Evolutionary conservation across 2,329 filamentous ascomycete genomes (phyloP).

Genomic region (Bipolaris bicolor): DNA sequence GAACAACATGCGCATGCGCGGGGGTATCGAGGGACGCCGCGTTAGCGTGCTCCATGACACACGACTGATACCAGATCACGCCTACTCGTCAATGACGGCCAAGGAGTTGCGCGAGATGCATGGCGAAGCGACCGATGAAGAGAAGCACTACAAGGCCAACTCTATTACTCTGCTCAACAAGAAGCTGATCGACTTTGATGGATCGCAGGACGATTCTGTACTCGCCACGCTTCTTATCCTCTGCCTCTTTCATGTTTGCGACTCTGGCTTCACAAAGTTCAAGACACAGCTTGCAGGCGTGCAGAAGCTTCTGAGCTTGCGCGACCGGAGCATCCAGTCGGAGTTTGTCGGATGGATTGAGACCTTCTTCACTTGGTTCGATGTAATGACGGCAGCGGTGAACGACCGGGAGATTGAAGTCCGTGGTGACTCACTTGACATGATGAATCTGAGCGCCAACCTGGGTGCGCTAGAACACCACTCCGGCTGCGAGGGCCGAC

Average conservation of each 20-base stretch:
- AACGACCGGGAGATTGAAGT: conserved; percentile 91
- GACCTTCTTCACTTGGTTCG: conserved; percentile 91
- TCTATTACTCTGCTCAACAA: conserved; percentile 84
- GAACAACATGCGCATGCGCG: conserved; percentile 88
- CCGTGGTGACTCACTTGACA: conserved; percentile 65
- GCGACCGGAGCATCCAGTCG: conserved; percentile 65
- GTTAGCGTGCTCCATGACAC: conserved; percentile 41
- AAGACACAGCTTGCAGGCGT: conserved; percentile 92
- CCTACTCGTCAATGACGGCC: conserved; percentile 46
- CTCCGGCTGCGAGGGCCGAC: conserved; percentile 81
- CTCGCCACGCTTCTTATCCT: conserved; percentile 85
- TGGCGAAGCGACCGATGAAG: conserved; percentile 70
- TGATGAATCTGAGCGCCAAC: conserved; percentile 68
- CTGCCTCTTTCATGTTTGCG: conserved; percentile 91
- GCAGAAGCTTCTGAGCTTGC: conserved; percentile 83
- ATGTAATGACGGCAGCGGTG: conserved; percentile 88
- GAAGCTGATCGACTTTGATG: conserved; percentile 76
- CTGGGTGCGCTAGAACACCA: conserved; percentile 81
- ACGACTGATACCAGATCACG: conserved; percentile 45
- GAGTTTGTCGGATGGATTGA: conserved; percentile 88
- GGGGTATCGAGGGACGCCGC: conserved; percentile 61
- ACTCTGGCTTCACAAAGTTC: conserved; percentile 91
- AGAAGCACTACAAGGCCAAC: conserved; percentile 82
- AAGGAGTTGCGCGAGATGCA: conserved; percentile 49
- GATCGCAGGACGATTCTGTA: conserved; percentile 82